phyloP scores from a whole-genome alignment of 306 rosid genomes.

The Albizia julibrissin region DNA sequence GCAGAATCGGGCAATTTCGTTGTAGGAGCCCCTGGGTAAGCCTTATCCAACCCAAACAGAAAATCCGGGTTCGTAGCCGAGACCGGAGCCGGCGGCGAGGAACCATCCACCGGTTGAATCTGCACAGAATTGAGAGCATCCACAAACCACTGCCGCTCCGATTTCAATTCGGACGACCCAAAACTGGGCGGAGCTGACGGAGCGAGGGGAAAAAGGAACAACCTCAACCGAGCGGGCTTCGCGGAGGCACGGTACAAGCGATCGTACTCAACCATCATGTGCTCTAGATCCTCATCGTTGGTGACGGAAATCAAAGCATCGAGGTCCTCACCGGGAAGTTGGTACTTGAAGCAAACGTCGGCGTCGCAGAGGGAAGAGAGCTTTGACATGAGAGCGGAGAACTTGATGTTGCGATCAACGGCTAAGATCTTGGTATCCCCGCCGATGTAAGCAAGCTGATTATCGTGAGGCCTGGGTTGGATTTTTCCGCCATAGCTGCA shows the following conservation, averaged over 20 bases:
- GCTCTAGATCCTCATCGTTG: conserved; percentile 83
- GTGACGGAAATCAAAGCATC: conserved; percentile 87
- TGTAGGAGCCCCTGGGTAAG: conserved; percentile 34
- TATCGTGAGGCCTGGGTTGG: conserved; percentile 70
- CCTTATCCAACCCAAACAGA: conserved; percentile 74
- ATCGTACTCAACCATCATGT: conserved; percentile 86
- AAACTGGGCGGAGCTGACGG: conserved; percentile 35
- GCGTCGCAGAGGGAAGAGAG: conserved; percentile 55
- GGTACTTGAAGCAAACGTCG: conserved; percentile 70
- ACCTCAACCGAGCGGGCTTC: conserved; percentile 69
- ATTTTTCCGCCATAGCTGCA: conserved; percentile 89
- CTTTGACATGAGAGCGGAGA: conserved; percentile 51
- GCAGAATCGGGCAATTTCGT: conserved; percentile 41
- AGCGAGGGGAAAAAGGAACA: conserved; percentile 61
- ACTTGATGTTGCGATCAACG: conserved; percentile 65
- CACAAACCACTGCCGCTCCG: conserved; percentile 79
- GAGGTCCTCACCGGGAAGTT: conserved; percentile 89
- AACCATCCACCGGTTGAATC: conserved; percentile 46
- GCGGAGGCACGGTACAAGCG: conserved; percentile 66
- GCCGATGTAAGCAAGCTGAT: conserved; percentile 75
- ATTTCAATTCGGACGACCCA: conserved; percentile 42
- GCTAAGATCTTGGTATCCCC: conserved; percentile 89
- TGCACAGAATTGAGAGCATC: conserved; percentile 85
- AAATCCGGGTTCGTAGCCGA: conserved; percentile 61
- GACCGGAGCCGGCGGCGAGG: conserved; percentile 45